Base-by-base conservation (phyloP, 1,284 basidiomycete genomes). In the Amylostereum chailletii region DNA sequence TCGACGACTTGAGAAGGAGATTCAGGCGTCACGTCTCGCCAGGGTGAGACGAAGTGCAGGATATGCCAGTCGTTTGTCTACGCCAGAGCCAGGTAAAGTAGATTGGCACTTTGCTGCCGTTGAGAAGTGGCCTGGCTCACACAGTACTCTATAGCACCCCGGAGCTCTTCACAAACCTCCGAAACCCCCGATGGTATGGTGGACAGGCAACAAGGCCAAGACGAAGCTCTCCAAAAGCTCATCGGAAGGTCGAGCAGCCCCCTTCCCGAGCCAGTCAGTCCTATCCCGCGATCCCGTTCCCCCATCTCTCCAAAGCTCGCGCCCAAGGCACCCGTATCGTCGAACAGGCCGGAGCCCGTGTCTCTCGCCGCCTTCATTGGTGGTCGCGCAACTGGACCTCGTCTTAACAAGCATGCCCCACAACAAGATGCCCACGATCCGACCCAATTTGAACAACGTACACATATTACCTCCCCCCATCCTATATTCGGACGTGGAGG, bases 331-430 rank as follows among this genome's bases (percentile, higher is more conserved):
- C 55, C 69, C 0, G 19, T 19, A 19, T 19, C 19, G 19, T 19
- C 19, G 19, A 19, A 19, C 19, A 19, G 19, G 36, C 36, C 1
- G 36, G 72, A 73, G 43, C 68, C 79, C 1, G 75, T 83, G 5
- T 88, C 87, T 1, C 72, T 90, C 19, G 87, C 87, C 2, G 72
- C 82, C 2, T 87, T 89, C 62, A 88, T 90, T 53, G 87, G 87
- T 41, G 86, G 86, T 3, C 75, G 73, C 43, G 81, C 83, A 27
- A 77, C 76, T 41, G 84, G 83, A 19, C 87, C 87, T 5, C 71
- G 80, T 40, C 71, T 90, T 34, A 88, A 76, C 53, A 76, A 71
- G 50, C 84, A 82, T 59, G 77, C 81, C 11, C 79, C 85, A 4
- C 87, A 90, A 60, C 72, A 72, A 55, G 79, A 90, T 65, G 71